Percentiles rank a stretch among this genome's conserved stretches.
Conservation (phyloP, 163 green algal species). For the Chlamydomonas reinhardtii region DNA sequence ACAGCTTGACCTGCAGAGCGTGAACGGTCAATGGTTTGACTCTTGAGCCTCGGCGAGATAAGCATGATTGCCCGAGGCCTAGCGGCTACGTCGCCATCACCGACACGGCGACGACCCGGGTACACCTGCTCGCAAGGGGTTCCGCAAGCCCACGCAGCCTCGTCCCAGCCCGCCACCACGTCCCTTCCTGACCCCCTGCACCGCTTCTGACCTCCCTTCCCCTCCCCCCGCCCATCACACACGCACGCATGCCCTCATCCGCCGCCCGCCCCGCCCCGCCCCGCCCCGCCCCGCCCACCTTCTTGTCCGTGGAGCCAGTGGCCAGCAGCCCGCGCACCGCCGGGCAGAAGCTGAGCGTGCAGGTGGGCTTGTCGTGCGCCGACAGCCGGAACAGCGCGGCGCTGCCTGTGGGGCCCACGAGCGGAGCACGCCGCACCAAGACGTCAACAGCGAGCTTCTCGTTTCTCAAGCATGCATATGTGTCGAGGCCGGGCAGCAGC, state of each 20-base stretch:
- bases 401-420: slow-evolving; percentile 52
- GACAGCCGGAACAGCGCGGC: slow-evolving; percentile 81
- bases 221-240: no score
- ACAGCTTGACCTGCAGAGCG: slow-evolving; percentile 86
- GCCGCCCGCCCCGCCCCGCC: not conserved
- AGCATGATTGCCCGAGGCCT: no score
- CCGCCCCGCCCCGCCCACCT: slow-evolving; percentile 52
- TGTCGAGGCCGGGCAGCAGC: no score
- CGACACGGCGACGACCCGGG: no score
- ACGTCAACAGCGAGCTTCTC: not conserved
- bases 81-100: no score
- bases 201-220: no score
- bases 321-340: slow-evolving; percentile 81
- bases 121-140: no score
- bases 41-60: no score
- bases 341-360: slow-evolving; percentile 84
- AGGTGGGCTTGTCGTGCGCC: slow-evolving; percentile 91
- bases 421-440: not conserved
- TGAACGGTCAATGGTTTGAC: not conserved
- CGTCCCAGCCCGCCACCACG: no score
- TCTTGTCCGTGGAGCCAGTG: slow-evolving; percentile 94
- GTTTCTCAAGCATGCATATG: no score
- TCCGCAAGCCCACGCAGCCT: no score
- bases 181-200: no score
- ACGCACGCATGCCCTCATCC: not conserved